phyloP scores from a whole-genome alignment of 1,284 basidiomycete species.

The Puccinia brachypodii region DNA sequence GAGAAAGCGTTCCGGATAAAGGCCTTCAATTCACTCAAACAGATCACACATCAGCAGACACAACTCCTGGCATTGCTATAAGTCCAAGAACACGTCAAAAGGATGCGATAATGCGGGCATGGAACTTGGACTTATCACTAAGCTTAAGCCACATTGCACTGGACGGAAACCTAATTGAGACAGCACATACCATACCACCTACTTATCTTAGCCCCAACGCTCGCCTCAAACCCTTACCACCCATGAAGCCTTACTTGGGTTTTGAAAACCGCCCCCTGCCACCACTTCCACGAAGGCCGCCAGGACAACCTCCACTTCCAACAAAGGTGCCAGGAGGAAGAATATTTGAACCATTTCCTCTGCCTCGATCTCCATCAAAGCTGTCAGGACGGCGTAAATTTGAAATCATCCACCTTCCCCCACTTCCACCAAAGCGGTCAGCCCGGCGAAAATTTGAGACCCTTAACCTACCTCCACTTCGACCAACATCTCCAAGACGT shows the following conservation, averaged over 20 bases:
- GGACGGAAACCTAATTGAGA: not conserved
- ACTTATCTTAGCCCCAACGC: not conserved
- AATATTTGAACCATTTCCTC: no score
- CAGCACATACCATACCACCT: not conserved
- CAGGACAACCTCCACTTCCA: no score
- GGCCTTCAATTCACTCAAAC: not conserved
- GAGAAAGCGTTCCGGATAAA: not conserved
- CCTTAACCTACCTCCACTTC: no score
- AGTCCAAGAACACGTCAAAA: not conserved
- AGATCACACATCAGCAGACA: not conserved
- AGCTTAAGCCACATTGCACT: not conserved
- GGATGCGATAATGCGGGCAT: not conserved
- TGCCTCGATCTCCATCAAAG: no score
- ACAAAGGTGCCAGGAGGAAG: no score
- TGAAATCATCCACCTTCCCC: not conserved
- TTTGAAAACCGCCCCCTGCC: not conserved
- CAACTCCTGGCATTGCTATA: not conserved
- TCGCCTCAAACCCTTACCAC: not conserved
- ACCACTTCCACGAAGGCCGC: no score
- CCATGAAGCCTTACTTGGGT: not conserved
- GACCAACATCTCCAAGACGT: no score
- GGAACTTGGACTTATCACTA: conserved; percentile 8
- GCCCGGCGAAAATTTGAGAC: not conserved
- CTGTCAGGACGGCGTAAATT: no score
- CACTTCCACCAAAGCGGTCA: not conserved